A percentile compares a stretch with the other conserved stretches of the same genome.
Conservation (phyloP, 108 stramenopile genomes). For the Stephanodiscus minutulus region DNA sequence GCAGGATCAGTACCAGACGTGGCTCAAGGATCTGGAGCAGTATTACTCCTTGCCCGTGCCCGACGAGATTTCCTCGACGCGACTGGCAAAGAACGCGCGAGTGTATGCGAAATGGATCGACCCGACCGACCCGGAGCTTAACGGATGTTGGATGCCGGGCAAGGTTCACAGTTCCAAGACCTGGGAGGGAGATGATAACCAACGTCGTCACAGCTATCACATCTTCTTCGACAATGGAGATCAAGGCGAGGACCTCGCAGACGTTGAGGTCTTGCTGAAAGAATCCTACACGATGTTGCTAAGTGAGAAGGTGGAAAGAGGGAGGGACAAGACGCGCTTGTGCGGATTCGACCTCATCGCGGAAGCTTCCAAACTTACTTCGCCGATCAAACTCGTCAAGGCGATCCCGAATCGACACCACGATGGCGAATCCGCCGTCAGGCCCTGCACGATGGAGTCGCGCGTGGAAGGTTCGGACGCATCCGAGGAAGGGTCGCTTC, state of each 20-base stretch:
- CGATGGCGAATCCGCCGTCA: neutral
- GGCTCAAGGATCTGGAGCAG: slow-evolving; percentile 40
- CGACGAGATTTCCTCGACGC: neutral
- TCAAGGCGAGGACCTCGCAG: slow-evolving; percentile 35
- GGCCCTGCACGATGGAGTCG: neutral
- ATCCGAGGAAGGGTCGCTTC: slow-evolving; percentile 6
- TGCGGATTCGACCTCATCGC: slow-evolving; percentile 28
- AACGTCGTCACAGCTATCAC: slow-evolving; percentile 21
- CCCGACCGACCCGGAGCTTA: slow-evolving; percentile 41
- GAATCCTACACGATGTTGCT: slow-evolving; percentile 22
- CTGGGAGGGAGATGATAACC: neutral
- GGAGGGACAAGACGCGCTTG: slow-evolving; percentile 7
- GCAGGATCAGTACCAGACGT: slow-evolving; percentile 39
- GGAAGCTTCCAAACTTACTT: slow-evolving; percentile 24
- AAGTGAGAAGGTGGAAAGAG: slow-evolving; percentile 31
- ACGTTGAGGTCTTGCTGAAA: slow-evolving; percentile 26
- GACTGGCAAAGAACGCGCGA: slow-evolving; percentile 27
- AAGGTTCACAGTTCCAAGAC: slow-evolving; percentile 19
- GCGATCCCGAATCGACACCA: neutral
- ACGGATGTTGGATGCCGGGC: slow-evolving; percentile 42
- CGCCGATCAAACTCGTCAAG: slow-evolving; percentile 14
- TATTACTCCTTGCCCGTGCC: slow-evolving; percentile 35
- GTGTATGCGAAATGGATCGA: slow-evolving; percentile 47
- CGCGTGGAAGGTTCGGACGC: neutral
- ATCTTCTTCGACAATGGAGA: slow-evolving; percentile 48